Percentiles rank a stretch among this genome's conserved stretches.
Conservation (phyloP, 179 eudicot species). For the Actinidia arguta region DNA sequence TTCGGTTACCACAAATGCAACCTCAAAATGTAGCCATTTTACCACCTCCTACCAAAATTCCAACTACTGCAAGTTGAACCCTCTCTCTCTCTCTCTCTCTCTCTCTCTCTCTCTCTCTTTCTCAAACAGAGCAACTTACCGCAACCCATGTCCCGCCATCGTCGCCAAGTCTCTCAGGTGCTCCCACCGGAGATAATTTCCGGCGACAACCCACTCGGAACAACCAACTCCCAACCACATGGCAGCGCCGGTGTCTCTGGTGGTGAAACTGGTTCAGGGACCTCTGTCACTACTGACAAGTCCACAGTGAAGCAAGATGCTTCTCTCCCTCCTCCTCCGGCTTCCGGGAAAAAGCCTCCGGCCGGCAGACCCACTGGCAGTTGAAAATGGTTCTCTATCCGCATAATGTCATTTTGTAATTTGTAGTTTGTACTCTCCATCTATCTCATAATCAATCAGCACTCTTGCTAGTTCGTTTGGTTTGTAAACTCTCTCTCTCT, state of each 20-base stretch:
- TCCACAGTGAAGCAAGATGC: background rate
- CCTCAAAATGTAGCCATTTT: background rate
- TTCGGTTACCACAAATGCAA: background rate
- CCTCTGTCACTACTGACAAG: background rate
- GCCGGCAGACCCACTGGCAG: constrained; percentile 1
- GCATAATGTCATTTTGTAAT: background rate
- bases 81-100: background rate
- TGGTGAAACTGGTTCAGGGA: background rate
- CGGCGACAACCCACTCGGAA: background rate
- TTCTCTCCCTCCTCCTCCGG: background rate
- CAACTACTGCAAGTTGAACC: background rate
- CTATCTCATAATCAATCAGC: too few relatives aligned
- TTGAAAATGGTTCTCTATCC: background rate
- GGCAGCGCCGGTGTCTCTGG: background rate
- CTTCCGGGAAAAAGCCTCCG: background rate
- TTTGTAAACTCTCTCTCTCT: too few relatives aligned
- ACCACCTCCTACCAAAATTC: background rate
- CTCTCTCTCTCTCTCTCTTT: background rate
- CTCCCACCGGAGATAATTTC: constrained; percentile 10
- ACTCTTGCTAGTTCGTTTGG: too few relatives aligned
- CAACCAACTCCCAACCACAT: background rate
- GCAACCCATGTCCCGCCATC: constrained; percentile 14
- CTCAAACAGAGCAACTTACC: background rate
- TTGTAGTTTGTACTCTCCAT: too few relatives aligned
- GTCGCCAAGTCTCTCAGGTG: constrained; percentile 5